These are phyloP conservation scores for Simplicillium sp. DNA, from an alignment of 2,329 filamentous ascomycete genomes.

Conservation along the genomic window DNA sequence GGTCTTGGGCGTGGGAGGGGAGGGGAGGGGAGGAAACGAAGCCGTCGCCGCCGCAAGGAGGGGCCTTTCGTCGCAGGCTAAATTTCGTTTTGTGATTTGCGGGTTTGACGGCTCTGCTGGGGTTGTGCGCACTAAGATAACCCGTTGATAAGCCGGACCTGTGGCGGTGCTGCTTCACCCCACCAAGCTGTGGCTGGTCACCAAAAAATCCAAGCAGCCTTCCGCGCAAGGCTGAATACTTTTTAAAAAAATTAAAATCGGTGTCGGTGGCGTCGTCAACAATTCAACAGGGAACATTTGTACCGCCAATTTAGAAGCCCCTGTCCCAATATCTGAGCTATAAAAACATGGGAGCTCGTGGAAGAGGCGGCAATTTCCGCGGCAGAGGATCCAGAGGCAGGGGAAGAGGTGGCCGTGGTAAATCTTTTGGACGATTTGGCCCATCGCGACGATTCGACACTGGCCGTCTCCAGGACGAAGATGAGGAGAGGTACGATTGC, in stretches of 20 bases:
- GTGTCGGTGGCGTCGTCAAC: background rate
- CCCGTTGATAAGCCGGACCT: slow-evolving; percentile 21
- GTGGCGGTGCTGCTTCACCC: slow-evolving; percentile 21
- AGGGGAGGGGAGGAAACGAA: slow-evolving; percentile 8
- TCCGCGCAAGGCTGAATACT: slow-evolving; percentile 15
- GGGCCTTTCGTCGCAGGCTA: slow-evolving; percentile 8
- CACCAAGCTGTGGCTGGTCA: slow-evolving; percentile 22
- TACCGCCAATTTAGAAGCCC: too few species aligned
- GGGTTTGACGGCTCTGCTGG: slow-evolving; percentile 28
- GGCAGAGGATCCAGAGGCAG: slow-evolving; percentile 19
- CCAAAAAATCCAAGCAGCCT: slow-evolving; percentile 21
- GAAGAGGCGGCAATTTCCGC: slow-evolving; percentile 22
- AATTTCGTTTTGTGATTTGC: slow-evolving; percentile 35
- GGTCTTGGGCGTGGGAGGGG: slow-evolving; percentile 9
- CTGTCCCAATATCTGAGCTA: too few species aligned
- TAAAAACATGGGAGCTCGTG: slow-evolving; percentile 24
- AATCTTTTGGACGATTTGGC: slow-evolving; percentile 15
- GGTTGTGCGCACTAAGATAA: slow-evolving; percentile 50
- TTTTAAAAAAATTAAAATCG: background rate
- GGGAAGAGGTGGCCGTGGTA: slow-evolving; percentile 20
- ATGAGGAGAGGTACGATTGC: slow-evolving; percentile 18
- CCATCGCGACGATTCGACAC: slow-evolving; percentile 25
- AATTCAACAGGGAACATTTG: background rate
- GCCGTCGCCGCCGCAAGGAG: slow-evolving; percentile 1
- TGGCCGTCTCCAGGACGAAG: slow-evolving; percentile 23